Conservation (phyloP, 441 rosid genomes). For the Arabidopsis hybrid region DNA sequence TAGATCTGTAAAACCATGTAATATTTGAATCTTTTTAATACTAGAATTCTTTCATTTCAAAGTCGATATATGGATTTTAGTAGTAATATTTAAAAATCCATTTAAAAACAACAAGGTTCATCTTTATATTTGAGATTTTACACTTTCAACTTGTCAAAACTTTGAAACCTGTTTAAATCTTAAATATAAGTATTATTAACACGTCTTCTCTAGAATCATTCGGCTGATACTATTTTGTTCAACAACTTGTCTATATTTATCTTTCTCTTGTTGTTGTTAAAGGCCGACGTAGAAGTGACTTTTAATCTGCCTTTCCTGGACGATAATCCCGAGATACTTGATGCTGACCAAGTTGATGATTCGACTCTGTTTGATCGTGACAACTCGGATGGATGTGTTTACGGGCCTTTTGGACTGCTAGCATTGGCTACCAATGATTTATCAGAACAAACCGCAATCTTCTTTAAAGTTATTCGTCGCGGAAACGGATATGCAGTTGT, state of each 20-base stretch:
- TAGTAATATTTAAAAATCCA: too few relatives aligned
- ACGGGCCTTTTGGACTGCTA: constrained; percentile 77
- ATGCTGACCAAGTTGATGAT: constrained; percentile 22
- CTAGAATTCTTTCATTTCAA: too few relatives aligned
- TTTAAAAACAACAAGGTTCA: too few relatives aligned
- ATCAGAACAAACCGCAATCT: constrained; percentile 69
- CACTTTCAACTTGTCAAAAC: too few relatives aligned
- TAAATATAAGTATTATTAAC: too few relatives aligned
- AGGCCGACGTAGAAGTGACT: constrained; percentile 45
- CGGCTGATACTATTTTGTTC: too few relatives aligned
- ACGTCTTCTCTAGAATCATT: too few relatives aligned
- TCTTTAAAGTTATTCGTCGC: constrained; percentile 59
- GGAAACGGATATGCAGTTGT: constrained; percentile 51
- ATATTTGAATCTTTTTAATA: too few relatives aligned
- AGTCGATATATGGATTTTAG: too few relatives aligned
- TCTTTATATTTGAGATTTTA: too few relatives aligned
- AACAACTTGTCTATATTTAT: neutral
- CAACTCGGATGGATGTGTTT: constrained; percentile 13
- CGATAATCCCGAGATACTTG: constrained; percentile 7
- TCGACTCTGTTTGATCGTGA: constrained; percentile 26
- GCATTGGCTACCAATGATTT: constrained; percentile 63
- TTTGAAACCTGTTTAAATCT: too few relatives aligned
- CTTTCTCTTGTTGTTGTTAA: constrained; percentile 22
- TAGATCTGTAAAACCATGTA: too few relatives aligned
- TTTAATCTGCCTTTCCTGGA: constrained; percentile 38